A percentile compares a stretch with the other conserved stretches of the same genome.
Conservation (phyloP, 345 rosid species). For the Eucalyptus regnans region DNA sequence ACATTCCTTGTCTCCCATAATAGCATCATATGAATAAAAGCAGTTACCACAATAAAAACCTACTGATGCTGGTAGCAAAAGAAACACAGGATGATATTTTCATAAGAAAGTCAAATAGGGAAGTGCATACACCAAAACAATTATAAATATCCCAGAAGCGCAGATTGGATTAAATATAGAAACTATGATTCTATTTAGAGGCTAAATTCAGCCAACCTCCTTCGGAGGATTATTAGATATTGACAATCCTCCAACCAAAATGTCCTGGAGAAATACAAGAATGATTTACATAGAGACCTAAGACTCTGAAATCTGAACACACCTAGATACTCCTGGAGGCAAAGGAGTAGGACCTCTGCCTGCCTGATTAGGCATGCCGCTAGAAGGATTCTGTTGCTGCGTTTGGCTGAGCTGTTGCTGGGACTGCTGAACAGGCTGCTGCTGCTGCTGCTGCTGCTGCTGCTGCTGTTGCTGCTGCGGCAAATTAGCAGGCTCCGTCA, state of each 20-base stretch:
- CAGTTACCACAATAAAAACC: not conserved
- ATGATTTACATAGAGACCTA: conserved; percentile 53
- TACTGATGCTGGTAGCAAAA: not conserved
- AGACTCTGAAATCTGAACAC: conserved; percentile 65
- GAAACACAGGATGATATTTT: not conserved
- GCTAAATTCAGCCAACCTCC: not conserved
- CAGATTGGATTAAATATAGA: not conserved
- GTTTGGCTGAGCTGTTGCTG: conserved; percentile 57
- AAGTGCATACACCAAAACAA: not conserved
- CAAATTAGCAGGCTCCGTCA: conserved; percentile 26
- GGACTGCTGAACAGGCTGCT: conserved; percentile 20
- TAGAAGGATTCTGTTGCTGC: conserved; percentile 51
- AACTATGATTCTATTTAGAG: not conserved
- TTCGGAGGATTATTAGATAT: conserved; percentile 5
- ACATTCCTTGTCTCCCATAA: not conserved
- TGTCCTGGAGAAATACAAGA: conserved; percentile 27
- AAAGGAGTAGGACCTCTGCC: conserved; percentile 65
- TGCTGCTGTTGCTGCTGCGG: conserved; percentile 52
- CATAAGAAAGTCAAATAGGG: not conserved
- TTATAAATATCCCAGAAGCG: not conserved
- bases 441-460: conserved; percentile 59
- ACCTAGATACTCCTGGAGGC: conserved; percentile 99
- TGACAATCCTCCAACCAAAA: conserved; percentile 8
- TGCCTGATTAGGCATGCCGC: conserved; percentile 39
- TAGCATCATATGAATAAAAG: not conserved